phyloP scores from a whole-genome alignment of 2,329 filamentous ascomycete genomes.

The Sporothrix globosa region DNA sequence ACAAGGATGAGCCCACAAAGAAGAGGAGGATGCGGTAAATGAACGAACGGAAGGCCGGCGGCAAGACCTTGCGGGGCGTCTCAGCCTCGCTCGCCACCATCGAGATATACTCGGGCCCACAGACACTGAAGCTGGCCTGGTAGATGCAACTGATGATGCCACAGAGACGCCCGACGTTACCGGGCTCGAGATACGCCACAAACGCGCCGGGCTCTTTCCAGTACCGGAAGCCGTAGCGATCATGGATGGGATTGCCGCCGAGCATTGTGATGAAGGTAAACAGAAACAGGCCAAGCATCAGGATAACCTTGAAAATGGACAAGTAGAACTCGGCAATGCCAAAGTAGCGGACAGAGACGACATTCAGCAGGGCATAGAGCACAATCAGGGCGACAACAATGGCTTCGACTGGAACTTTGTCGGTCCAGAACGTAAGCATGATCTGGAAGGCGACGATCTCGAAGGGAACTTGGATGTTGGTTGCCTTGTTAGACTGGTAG shows the following conservation, averaged over 20 bases:
- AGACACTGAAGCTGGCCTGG: slow-evolving; percentile 51
- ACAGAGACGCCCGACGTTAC: slow-evolving; percentile 48
- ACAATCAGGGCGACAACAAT: slow-evolving; percentile 34
- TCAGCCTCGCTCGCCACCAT: slow-evolving; percentile 58
- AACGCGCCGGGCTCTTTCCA: slow-evolving; percentile 48
- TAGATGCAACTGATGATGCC: slow-evolving; percentile 51
- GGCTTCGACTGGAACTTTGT: slow-evolving; percentile 46
- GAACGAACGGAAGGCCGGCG: slow-evolving; percentile 66
- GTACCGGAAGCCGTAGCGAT: slow-evolving; percentile 34
- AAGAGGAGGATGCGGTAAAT: slow-evolving; percentile 68
- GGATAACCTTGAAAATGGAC: slow-evolving; percentile 49
- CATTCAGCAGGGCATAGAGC: slow-evolving; percentile 29
- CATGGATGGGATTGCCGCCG: slow-evolving; percentile 42
- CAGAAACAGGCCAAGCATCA: slow-evolving; percentile 55
- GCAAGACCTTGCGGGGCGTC: slow-evolving; percentile 61
- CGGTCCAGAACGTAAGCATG: slow-evolving; percentile 61
- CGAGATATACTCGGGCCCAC: slow-evolving; percentile 63
- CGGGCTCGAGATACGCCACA: slow-evolving; percentile 46
- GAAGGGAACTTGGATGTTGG: slow-evolving; percentile 32
- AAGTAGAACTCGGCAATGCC: slow-evolving; percentile 35
- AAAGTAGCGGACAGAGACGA: slow-evolving; percentile 32
- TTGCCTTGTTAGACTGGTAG: slow-evolving; percentile 2
- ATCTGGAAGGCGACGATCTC: slow-evolving; percentile 64
- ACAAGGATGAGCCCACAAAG: slow-evolving; percentile 67
- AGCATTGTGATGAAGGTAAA: slow-evolving; percentile 53